Base-by-base conservation (phyloP, 2,329 filamentous ascomycete species). In the Niveomyces coronatus region DNA sequence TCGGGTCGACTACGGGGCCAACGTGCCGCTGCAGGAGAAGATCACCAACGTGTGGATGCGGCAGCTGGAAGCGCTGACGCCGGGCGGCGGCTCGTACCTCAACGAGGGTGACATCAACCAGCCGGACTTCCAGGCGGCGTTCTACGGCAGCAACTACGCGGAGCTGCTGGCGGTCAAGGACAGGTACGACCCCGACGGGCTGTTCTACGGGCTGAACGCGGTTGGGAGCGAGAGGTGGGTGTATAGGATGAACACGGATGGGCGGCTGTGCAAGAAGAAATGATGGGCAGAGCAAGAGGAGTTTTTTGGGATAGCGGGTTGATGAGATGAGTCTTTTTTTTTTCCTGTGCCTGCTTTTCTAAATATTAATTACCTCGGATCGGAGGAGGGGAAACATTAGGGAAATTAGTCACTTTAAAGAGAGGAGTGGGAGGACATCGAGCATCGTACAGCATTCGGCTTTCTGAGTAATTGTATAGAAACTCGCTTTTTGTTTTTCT, bases 171-270 rank as follows among this genome's bases (percentile, higher is more conserved):
- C 31, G 1, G 57, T 76, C 20, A 77, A 78, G 62, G 48, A 56
- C 23, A 65, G 61, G 48, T 74, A 65, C 45, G 73, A 74, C 45
- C 56, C 64, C 1, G 37, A 54, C 1, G 48, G 51, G 2, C 41
- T 76, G 6, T 70, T 70, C 24, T 70, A 70, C 37, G 67, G 62
- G 9, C 49, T 48, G 5, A 64, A 60, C n/a, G 64, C 58, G 4
- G 70, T 76, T 5, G 71, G 70, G 0, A 70, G 66, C 40, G 70
- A 75, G 35, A 48, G 47, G n/a, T 75, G 69, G 69, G 26, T 30
- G n/a, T n/a, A n/a, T n/a, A n/a, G n/a, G 7, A 16, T 24, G 7
- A 11, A n/a, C 3, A 45, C 50, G 5, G 44, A 56, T 39, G 67
- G 66, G 8, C 56, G 63, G 18, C 53, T 70, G 51, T 70, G 67